Conservation (phyloP, 2,329 filamentous ascomycete species). For the Paecilomyces niveus region DNA sequence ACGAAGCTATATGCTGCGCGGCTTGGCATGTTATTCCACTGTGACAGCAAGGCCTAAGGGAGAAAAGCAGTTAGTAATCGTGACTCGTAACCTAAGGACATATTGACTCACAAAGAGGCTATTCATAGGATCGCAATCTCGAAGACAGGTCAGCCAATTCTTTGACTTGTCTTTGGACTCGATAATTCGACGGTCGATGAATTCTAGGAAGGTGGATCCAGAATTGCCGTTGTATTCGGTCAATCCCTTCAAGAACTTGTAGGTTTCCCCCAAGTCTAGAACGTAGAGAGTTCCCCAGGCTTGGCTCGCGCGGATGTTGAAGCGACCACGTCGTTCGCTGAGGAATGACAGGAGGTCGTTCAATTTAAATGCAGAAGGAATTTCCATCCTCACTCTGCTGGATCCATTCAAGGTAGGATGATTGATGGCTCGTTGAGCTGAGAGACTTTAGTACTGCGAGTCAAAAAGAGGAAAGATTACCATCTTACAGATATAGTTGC, state of each 20-base stretch:
- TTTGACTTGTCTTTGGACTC: conserved; percentile 40
- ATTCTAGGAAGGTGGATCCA: conserved; percentile 35
- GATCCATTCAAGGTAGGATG: conserved; percentile 30
- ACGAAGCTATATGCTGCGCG: conserved; percentile 38
- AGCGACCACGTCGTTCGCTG: conserved; percentile 30
- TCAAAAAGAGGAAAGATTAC: not conserved
- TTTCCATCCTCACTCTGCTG: conserved; percentile 32
- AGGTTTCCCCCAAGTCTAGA: conserved; percentile 34
- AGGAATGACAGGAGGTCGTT: conserved; percentile 31
- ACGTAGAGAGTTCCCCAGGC: conserved; percentile 36
- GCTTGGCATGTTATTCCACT: conserved; percentile 42
- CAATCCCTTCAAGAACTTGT: conserved; percentile 32
- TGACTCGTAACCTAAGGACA: not conserved
- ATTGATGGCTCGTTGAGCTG: conserved; percentile 38
- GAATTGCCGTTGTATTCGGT: conserved; percentile 32
- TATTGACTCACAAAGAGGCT: conserved; percentile 32
- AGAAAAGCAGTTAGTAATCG: not conserved
- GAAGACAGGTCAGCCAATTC: conserved; percentile 36
- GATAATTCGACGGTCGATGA: conserved; percentile 37
- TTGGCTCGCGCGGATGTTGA: conserved; percentile 39
- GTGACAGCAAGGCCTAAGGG: conserved; percentile 32
- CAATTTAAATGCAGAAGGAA: conserved; percentile 34
- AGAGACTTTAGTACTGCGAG: conserved; percentile 11
- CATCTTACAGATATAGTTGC: conserved; percentile 39
- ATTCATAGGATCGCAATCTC: conserved; percentile 33